A percentile compares a stretch with the other conserved stretches of the same genome.
Conservation (phyloP, 352 stramenopile genomes). For the Phytophthora sansomeana region DNA sequence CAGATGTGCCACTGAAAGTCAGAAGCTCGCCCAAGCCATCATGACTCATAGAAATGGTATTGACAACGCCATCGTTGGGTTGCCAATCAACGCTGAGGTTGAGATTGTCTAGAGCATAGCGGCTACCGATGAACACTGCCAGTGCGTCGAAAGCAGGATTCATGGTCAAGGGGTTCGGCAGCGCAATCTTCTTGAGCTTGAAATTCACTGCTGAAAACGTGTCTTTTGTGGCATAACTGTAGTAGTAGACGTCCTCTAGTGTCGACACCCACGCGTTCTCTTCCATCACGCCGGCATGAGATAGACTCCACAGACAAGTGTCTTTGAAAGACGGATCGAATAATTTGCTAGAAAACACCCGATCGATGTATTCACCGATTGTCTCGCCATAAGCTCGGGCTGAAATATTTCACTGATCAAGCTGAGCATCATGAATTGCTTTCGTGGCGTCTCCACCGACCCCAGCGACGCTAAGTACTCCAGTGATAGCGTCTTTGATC, state of each 20-base stretch:
- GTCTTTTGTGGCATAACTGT: conserved; percentile 39
- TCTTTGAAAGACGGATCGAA: conserved; percentile 45
- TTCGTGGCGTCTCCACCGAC: conserved; percentile 29
- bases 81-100: conserved; percentile 41
- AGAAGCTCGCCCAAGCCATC: conserved; percentile 36
- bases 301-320: conserved; percentile 37
- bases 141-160: conserved; percentile 25
- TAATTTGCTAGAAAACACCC: conserved; percentile 43
- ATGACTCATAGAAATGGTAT: conserved; percentile 46
- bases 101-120: conserved; percentile 33
- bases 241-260: conserved; percentile 46
- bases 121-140: conserved; percentile 31
- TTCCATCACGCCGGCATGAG: conserved; percentile 36
- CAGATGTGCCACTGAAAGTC: conserved; percentile 33
- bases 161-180: conserved; percentile 39
- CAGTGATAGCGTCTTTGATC: conserved; percentile 36
- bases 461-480: conserved; percentile 35
- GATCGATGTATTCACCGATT: conserved; percentile 45
- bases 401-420: conserved; percentile 59
- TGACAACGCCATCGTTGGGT: conserved; percentile 47
- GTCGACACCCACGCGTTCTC: conserved; percentile 50
- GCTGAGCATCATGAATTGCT: conserved; percentile 46
- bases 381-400: conserved; percentile 36
- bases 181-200: conserved; percentile 30
- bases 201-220: conserved; percentile 30